A percentile compares a stretch with the other conserved stretches of the same genome.
Evolutionary conservation across 805 yeast species (phyloP).

Genomic region (Yamadazyma endophytica): DNA sequence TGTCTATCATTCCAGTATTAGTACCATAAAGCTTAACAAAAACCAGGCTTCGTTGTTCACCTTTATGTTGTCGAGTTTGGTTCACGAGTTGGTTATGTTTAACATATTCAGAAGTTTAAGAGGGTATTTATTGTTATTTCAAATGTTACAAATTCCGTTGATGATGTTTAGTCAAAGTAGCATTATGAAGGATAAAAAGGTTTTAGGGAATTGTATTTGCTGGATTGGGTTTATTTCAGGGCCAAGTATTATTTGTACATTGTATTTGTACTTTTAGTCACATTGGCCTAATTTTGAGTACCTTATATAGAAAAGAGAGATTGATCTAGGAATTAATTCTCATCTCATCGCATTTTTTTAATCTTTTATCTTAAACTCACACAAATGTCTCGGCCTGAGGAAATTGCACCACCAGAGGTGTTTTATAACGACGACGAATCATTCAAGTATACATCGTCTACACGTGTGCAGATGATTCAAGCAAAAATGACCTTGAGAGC

Average conservation of each 20-base stretch:
- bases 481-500: conserved; percentile 97
- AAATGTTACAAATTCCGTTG: conserved; percentile 85
- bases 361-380: background rate
- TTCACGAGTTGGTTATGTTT: conserved; percentile 92
- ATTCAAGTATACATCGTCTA: conserved; percentile 81
- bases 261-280: conserved; percentile 67
- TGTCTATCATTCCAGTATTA: conserved; percentile 87
- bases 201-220: conserved; percentile 76
- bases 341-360: conserved; percentile 1
- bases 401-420: conserved; percentile 93
- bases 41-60: conserved; percentile 70
- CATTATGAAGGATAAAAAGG: conserved; percentile 49
- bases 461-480: conserved; percentile 97
- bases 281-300: background rate
- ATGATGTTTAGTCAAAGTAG: conserved; percentile 59
- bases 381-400: conserved; percentile 91
- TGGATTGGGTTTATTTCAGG: conserved; percentile 92
- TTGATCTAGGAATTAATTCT: conserved; percentile 1
- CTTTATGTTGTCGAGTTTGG: conserved; percentile 70
- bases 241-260: conserved; percentile 81
- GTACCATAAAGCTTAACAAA: conserved; percentile 65
- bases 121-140: conserved; percentile 75
- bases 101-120: conserved; percentile 76
- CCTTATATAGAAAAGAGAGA: too few species aligned
- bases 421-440: conserved; percentile 92